phyloP scores from a whole-genome alignment of 192 early-diverging fungal species.

The Pilaira anomala region DNA sequence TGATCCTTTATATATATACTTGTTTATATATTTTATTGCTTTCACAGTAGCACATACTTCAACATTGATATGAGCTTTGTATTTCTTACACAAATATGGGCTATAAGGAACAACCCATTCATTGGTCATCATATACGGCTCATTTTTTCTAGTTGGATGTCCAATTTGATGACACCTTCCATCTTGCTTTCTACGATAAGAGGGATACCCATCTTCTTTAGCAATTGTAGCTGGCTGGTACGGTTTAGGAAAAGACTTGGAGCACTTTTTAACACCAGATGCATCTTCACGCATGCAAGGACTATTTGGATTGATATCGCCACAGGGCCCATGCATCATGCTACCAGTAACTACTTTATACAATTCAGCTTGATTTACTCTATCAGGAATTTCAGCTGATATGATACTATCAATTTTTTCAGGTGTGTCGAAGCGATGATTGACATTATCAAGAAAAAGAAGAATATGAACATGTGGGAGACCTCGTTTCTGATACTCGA shows the following conservation, averaged over 20 bases:
- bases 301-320: background rate
- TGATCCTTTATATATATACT: no score
- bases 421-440: background rate
- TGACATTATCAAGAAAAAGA: background rate
- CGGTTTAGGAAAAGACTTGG: background rate
- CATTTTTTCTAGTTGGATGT: no score
- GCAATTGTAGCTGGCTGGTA: background rate
- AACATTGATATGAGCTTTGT: no score
- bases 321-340: background rate
- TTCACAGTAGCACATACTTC: no score
- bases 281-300: background rate
- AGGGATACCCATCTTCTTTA: background rate
- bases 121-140: no score
- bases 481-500: conserved; percentile 2
- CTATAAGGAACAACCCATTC: no score
- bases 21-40: no score
- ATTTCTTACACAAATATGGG: no score
- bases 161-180: background rate
- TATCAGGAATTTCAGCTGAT: background rate
- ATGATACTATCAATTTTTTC: background rate
- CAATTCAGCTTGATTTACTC: background rate
- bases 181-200: background rate
- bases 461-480: background rate
- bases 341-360: background rate
- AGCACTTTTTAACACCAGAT: background rate